Percentiles rank a stretch among this genome's conserved stretches.
These are phyloP conservation scores for Cytospora paraplurivora DNA, from an alignment of 2,329 filamentous ascomycete species.

Conservation along the genomic window DNA sequence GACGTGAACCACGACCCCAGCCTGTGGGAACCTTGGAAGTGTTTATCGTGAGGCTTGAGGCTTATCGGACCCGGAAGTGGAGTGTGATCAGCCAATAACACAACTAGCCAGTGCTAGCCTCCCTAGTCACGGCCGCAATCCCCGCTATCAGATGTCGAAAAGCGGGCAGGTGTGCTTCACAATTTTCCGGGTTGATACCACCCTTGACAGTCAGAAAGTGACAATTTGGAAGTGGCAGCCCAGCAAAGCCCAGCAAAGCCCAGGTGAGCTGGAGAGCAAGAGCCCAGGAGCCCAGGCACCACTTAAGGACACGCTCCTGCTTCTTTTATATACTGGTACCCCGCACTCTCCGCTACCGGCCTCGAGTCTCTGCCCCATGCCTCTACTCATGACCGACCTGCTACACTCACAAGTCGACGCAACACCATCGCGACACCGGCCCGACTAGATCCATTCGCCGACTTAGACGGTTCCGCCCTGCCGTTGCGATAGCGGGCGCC, in stretches of 20 bases:
- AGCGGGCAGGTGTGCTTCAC: constrained; percentile 24
- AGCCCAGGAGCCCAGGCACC: constrained; percentile 1
- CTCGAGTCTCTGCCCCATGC: constrained; percentile 16
- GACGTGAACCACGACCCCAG: not conserved
- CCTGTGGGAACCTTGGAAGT: not conserved
- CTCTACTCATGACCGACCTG: constrained; percentile 23
- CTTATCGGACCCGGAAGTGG: constrained; percentile 23
- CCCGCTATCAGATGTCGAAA: constrained; percentile 25
- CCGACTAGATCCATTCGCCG: constrained; percentile 25
- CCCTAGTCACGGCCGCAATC: constrained; percentile 20
- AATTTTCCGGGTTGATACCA: constrained; percentile 15
- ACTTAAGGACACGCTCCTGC: constrained; percentile 5
- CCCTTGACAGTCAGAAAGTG: constrained; percentile 10
- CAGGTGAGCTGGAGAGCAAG: constrained; percentile 1
- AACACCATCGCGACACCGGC: constrained; percentile 30
- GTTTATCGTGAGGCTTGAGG: constrained; percentile 1
- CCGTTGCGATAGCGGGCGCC: constrained; percentile 14
- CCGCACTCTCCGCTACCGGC: constrained; percentile 29
- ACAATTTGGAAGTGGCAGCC: constrained; percentile 5
- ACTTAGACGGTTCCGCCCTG: constrained; percentile 21
- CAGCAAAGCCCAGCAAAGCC: not conserved
- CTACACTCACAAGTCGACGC: constrained; percentile 15
- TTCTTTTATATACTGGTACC: constrained; percentile 20
- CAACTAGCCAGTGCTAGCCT: not conserved
- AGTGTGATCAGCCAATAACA: constrained; percentile 1